Percentiles rank a stretch among this genome's conserved stretches.
Evolutionary conservation across 2,329 filamentous ascomycete species (phyloP).

Genomic region (Aspergillus vadensis): DNA sequence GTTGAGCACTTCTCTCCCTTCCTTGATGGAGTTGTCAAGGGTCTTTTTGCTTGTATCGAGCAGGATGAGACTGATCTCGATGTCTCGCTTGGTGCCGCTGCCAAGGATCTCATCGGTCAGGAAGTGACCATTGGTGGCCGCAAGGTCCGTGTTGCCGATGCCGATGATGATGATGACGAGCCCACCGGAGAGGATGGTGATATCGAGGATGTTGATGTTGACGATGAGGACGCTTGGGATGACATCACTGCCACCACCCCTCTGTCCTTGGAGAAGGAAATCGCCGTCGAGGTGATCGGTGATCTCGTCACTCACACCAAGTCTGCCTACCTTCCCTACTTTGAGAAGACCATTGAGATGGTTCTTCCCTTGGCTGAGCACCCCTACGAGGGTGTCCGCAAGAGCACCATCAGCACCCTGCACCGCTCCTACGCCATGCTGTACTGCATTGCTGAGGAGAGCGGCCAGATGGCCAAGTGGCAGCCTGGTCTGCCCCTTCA

Average conservation of each 20-base stretch:
- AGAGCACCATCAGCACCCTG: constrained; percentile 84
- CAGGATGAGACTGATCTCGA: constrained; percentile 84
- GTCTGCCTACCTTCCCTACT: constrained; percentile 76
- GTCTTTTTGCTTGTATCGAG: constrained; percentile 79
- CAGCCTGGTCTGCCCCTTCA: constrained; percentile 82
- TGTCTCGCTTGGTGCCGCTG: constrained; percentile 72
- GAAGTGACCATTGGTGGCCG: constrained; percentile 78
- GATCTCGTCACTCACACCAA: constrained; percentile 89
- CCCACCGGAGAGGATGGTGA: constrained; percentile 57
- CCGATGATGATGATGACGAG: constrained; percentile 61
- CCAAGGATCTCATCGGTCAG: constrained; percentile 71
- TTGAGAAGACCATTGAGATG: constrained; percentile 83
- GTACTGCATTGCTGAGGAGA: constrained; percentile 82
- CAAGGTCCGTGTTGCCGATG: constrained; percentile 77
- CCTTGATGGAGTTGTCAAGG: constrained; percentile 50
- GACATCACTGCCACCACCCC: constrained; percentile 83
- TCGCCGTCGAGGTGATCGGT: constrained; percentile 90
- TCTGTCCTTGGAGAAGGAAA: constrained; percentile 93
- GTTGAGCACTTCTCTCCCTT: constrained; percentile 61
- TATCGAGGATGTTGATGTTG: constrained; percentile 65
- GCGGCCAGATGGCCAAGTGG: constrained; percentile 78
- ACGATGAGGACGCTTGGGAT: constrained; percentile 82
- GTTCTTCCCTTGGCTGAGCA: constrained; percentile 82
- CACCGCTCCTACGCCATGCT: constrained; percentile 93
- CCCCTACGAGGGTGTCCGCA: constrained; percentile 88